A percentile compares a stretch with the other conserved stretches of the same genome.
These are phyloP conservation scores for Arabis hirsuta DNA, from an alignment of 345 rosid genomes.

Conservation along the genomic window DNA sequence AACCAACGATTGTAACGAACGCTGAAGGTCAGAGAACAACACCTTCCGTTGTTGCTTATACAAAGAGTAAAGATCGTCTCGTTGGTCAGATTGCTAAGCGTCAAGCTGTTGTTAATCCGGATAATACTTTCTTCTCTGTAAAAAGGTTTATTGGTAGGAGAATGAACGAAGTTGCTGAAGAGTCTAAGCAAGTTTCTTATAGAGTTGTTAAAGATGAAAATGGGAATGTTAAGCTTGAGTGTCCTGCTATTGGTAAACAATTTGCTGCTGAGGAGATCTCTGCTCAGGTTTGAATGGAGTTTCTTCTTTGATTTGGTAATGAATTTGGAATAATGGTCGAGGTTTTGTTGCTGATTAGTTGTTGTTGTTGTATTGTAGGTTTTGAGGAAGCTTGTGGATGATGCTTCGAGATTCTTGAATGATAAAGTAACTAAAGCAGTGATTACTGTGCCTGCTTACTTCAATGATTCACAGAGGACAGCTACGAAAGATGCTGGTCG, in stretches of 20 bases:
- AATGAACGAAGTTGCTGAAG: conserved; percentile 95
- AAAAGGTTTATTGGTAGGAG: conserved; percentile 98
- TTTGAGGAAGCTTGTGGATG: conserved; percentile 94
- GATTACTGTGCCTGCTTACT: conserved; percentile 82
- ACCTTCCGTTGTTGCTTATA: conserved; percentile 95
- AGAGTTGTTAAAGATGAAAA: conserved; percentile 85
- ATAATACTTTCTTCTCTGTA: conserved; percentile 96
- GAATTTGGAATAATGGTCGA: too few species aligned
- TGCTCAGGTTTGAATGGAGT: conserved; percentile 66
- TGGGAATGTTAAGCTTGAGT: conserved; percentile 93
- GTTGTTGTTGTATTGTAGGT: conserved; percentile 52
- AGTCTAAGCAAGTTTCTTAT: conserved; percentile 91
- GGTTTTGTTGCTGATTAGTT: neutral
- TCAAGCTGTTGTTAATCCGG: conserved; percentile 98
- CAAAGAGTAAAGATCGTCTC: conserved; percentile 79
- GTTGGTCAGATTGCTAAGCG: conserved; percentile 98
- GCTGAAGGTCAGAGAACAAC: conserved; percentile 99
- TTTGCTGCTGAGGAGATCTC: conserved; percentile 99
- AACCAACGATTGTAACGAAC: conserved; percentile 93
- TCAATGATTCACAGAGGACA: conserved; percentile 88
- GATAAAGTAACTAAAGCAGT: conserved; percentile 73
- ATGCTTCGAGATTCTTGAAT: conserved; percentile 80
- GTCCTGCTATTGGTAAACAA: conserved; percentile 89
- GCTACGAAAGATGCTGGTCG: conserved; percentile 99
- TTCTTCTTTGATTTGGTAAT: too few species aligned